Conservation (phyloP, 129 eudicot species). For the Ambrosia artemisiifolia region DNA sequence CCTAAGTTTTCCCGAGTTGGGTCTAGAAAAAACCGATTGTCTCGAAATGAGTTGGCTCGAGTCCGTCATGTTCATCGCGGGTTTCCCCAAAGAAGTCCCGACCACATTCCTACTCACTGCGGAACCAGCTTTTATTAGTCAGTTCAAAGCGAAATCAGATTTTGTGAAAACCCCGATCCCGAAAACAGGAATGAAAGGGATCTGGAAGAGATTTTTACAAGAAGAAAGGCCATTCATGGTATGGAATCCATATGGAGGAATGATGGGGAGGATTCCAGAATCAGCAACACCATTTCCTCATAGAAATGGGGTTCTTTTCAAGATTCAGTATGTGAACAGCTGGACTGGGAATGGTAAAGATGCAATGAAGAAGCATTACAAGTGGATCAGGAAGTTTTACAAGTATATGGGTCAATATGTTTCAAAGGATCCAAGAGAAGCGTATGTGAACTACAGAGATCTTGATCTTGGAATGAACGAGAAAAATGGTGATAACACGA, state of each 20-base stretch:
- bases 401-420: conserved; percentile 34
- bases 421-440: conserved; percentile 34
- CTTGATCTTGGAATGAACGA: conserved; percentile 39
- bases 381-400: conserved; percentile 28
- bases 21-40: conserved; percentile 27
- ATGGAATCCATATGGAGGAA: conserved; percentile 45
- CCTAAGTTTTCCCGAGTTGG: conserved; percentile 32
- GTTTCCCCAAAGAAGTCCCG: conserved; percentile 29
- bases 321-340: conserved; percentile 31
- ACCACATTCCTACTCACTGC: conserved; percentile 29
- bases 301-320: conserved; percentile 32
- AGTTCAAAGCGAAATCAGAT: conserved; percentile 42
- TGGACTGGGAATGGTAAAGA: conserved; percentile 17
- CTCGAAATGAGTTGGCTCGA: conserved; percentile 38
- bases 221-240: conserved; percentile 27
- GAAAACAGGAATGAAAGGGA: conserved; percentile 30
- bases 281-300: conserved; percentile 42
- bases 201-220: conserved; percentile 23
- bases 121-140: conserved; percentile 23
- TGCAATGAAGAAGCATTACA: conserved; percentile 14
- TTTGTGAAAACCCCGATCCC: conserved; percentile 29
- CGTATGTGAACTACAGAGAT: conserved; percentile 45
- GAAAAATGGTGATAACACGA: conserved; percentile 23
- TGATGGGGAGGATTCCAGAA: conserved; percentile 32
- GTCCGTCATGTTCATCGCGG: conserved; percentile 35